These are phyloP conservation scores for Chytriomyces sp. DNA, from an alignment of 192 early-diverging fungal genomes.

Conservation along the genomic window DNA sequence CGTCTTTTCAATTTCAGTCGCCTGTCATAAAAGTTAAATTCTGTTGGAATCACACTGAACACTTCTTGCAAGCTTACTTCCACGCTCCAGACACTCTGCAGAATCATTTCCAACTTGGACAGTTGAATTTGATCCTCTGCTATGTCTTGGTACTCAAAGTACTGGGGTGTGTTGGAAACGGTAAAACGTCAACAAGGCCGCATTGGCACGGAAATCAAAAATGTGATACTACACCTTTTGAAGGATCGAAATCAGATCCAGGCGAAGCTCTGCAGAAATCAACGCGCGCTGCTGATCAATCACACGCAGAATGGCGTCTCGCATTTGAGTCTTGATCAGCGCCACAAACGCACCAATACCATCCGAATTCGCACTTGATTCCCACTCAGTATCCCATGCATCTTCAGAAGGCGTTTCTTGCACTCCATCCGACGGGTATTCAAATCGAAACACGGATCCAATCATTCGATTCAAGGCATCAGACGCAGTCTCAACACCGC, in stretches of 20 bases:
- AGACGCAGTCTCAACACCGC: constrained; percentile 40
- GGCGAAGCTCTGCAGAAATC: constrained; percentile 19
- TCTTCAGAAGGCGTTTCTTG: background rate
- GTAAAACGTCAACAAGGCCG: background rate
- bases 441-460: background rate
- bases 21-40: background rate
- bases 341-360: constrained; percentile 3
- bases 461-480: constrained; percentile 45
- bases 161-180: background rate
- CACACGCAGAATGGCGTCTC: background rate
- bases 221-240: constrained; percentile 20
- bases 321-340: background rate
- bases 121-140: constrained; percentile 33
- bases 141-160: constrained; percentile 29
- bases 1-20: background rate
- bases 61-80: constrained; percentile 21
- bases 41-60: too few relatives aligned
- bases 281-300: background rate
- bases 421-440: background rate
- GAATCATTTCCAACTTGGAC: constrained; percentile 32
- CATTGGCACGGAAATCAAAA: background rate
- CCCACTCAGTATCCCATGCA: constrained; percentile 7
- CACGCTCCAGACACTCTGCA: constrained; percentile 32
- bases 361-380: constrained; percentile 7
- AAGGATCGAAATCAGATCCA: constrained; percentile 32